Base-by-base conservation (phyloP, 306 rosid genomes). In the Echinosophora koreensis region DNA sequence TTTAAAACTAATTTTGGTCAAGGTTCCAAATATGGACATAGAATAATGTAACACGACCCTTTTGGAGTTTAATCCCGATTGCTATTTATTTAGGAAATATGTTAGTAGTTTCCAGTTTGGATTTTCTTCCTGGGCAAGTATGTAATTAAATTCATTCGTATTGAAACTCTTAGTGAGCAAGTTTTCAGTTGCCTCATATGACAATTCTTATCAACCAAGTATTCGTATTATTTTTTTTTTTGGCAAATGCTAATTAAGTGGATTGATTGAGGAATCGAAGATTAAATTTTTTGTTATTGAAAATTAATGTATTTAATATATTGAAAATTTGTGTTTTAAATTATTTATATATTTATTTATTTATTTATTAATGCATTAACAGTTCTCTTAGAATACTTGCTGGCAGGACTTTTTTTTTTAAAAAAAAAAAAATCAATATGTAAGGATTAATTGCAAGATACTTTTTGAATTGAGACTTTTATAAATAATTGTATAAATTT, bases 91-190 rank as follows among this genome's bases (percentile, higher is more conserved):
- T 51, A 5, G 22, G 57, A 51, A 51, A 34, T 13, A 12, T 30
- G 9, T 30, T 13, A 8, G 15, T 30, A 32, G 15, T 60, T 68
- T 47, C 41, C 37, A 6, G 47, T 30, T 68, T 0, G 17, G 27
- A 47, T 66, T 66, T 44, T 66, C 57, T 65, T 41, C n/a, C 30
- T 65, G 71, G 30, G 37, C 7, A 41, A 3, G 30, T 38, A 38
- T 47, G 8, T 8, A 16, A 8, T 18, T 11, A 10, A 65, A 2
- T 66, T 37, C 51, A 42, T 42, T 42, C 2, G 2, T 41, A 4
- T 42, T 10, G 38, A 10, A 11, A 34, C 2, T 5, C 4, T 46
- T 5, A 11, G 41, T 2, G 57, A 44, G 14, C 30, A 59, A 59
- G 65, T 59, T 42, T 13, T 66, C 22, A 37, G 30, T 66, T 42